Evolutionary conservation across 345 rosid species (phyloP), one percentile per base, ranked within the genome.

Genomic region (Rhizophora apiculata): DNA sequence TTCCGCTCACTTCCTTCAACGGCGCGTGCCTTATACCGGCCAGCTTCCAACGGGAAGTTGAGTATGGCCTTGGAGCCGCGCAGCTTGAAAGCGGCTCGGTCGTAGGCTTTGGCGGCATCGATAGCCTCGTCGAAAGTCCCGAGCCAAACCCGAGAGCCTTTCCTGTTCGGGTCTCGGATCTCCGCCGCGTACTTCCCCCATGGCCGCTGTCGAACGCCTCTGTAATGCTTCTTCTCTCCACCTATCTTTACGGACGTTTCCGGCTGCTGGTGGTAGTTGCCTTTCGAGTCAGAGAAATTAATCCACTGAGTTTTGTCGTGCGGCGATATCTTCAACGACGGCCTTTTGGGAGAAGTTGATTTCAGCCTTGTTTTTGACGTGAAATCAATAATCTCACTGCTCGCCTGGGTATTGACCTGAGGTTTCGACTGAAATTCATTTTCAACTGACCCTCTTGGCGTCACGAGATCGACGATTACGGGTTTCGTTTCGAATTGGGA

Each of bases 141-240:
- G 0, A 93, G 87, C 98, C 98, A 93, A 48, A 89, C 63, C 0
- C 98, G 82, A 2, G 92, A 66, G 22, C 98, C 91, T 34, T 79
- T 90, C 68, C 84, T 76, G 78, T 65, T 85, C 6, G 98, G 98
- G 64, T 93, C 98, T 8, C 98, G 82, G 73, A 93, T 93, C 89
- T 93, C 98, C 53, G 98, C 97, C 4, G 97, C 98, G 78, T 81
- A 93, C 78, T 91, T 93, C 3, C 98, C 98, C 98, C 98, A 93
- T 48, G 98, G 96, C 79, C 97, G 80, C 73, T 70, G 83, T 67
- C 97, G 80, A 64, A 93, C 97, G n/a, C 98, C 98, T 80, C 98
- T 86, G 82, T 89, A 91, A 60, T 84, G 97, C 83, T 67, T 78
- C 70, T 58, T 69, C 32, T 76, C 82, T 36, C 80, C 73, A 21